Base-by-base conservation (phyloP, 306 rosid genomes). In the Trifolium fragiferum region DNA sequence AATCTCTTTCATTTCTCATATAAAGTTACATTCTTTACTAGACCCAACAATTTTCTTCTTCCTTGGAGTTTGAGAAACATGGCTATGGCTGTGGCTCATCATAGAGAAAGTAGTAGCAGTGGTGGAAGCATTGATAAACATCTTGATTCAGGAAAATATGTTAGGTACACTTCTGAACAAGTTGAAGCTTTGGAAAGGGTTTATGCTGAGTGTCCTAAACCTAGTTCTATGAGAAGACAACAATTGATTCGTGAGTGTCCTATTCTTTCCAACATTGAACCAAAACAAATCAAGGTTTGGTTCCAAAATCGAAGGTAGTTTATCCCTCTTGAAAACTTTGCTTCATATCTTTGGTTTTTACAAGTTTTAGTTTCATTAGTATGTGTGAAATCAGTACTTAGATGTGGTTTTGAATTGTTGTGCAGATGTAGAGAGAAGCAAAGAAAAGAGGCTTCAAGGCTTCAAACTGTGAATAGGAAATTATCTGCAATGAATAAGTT, bases 211-310 rank as follows among this genome's bases (percentile, higher is more conserved):
- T 94, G 97, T 77, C 99, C 99, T 3, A 94, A 94, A 71, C 99
- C 99, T 15, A 95, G 96, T 78, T 95, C 99, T 43, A 44, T 90
- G 23, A 85, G 98, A n/a, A 84, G 99, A 68, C 98, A 94, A 50
- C 99, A 92, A 70, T 62, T 94, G 80, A 92, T 94, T 82, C 88
- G 98, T 6, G 99, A 94, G 63, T 94, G 97, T 72, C 92, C 97
- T 71, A 94, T 90, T 87, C 95, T 94, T 59, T 84, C 90, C 33
- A 90, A 90, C 86, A 89, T 94, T 60, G 99, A 94, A 68, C 96
- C 99, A 15, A 94, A 92, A 82, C 99, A 94, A 90, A 94, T 94
- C 93, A 94, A 94, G 76, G 99, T 94, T 78, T 94, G 99, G 99
- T 94, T 94, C 70, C 99, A 94, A 79, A 94, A 94, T 88, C 89